Evolutionary conservation across 2,329 filamentous ascomycete species (phyloP).

Genomic region (Teratosphaeria destructans): DNA sequence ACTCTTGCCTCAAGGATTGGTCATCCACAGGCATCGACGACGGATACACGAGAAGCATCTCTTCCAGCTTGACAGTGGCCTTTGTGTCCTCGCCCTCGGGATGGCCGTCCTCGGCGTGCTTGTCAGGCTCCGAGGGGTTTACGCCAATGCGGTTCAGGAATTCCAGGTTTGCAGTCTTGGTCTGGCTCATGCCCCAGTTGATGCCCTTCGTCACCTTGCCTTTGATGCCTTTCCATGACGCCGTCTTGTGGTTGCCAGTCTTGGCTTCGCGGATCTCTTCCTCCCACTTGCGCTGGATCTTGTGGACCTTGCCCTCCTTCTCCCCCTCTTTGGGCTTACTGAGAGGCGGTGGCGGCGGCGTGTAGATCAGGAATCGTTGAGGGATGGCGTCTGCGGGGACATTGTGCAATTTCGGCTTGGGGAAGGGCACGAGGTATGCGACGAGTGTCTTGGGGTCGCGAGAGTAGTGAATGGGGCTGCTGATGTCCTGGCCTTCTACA

Average conservation of each 20-base stretch:
- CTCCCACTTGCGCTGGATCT: constrained; percentile 37
- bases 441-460: constrained; percentile 33
- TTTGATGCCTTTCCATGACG: constrained; percentile 35
- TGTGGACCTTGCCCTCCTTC: constrained; percentile 33
- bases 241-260: constrained; percentile 29
- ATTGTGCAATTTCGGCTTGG: constrained; percentile 29
- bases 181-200: constrained; percentile 30
- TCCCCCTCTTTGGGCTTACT: constrained; percentile 30
- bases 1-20: constrained; percentile 30
- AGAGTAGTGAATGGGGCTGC: constrained; percentile 29
- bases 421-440: constrained; percentile 36
- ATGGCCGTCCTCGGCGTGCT: constrained; percentile 23
- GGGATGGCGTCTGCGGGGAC: constrained; percentile 26
- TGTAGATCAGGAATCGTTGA: constrained; percentile 35
- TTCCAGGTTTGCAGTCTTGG: constrained; percentile 33
- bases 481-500: constrained; percentile 2
- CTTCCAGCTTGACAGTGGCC: constrained; percentile 29
- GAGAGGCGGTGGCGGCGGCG: constrained; percentile 34
- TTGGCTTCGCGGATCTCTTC: constrained; percentile 36
- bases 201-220: constrained; percentile 32
- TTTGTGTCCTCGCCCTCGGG: constrained; percentile 22
- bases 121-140: constrained; percentile 11
- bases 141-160: constrained; percentile 33
- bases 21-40: constrained; percentile 19
- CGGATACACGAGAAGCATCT: constrained; percentile 34